Percentiles rank a stretch among this genome's conserved stretches.
These are phyloP conservation scores for Stagonosporopsis chrysanthemi DNA, from an alignment of 2,329 filamentous ascomycete species.

Conservation along the genomic window DNA sequence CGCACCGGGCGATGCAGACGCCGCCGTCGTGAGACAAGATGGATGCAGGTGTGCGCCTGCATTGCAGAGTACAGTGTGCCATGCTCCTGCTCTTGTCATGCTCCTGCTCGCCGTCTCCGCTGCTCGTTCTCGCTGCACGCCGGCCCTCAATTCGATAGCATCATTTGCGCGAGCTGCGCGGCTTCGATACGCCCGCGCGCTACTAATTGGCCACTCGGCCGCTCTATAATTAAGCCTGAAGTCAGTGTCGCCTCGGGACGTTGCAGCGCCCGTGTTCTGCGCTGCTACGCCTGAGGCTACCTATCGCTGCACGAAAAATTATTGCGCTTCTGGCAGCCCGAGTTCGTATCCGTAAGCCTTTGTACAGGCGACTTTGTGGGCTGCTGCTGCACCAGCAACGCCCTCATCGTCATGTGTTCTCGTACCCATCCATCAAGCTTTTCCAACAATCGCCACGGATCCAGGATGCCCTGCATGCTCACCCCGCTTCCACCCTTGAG, in stretches of 20 bases:
- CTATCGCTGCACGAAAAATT: not conserved
- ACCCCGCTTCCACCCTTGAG: slow-evolving; percentile 8
- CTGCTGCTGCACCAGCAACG: not conserved
- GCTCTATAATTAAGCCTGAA: slow-evolving; percentile 17
- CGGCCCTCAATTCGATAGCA: slow-evolving; percentile 7
- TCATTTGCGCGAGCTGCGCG: slow-evolving; percentile 10
- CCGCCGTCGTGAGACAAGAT: slow-evolving; percentile 15
- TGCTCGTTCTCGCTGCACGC: slow-evolving; percentile 12
- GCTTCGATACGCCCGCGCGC: slow-evolving; percentile 10
- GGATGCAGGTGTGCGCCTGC: slow-evolving; percentile 5
- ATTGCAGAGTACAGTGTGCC: no score
- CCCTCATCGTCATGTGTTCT: slow-evolving; percentile 3
- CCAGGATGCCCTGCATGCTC: slow-evolving; percentile 16
- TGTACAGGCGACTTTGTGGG: not conserved
- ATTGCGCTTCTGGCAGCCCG: not conserved
- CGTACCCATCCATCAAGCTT: slow-evolving; percentile 11
- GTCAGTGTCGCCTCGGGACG: slow-evolving; percentile 12
- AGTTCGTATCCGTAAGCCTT: not conserved
- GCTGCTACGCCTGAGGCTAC: slow-evolving; percentile 7
- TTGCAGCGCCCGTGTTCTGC: slow-evolving; percentile 14
- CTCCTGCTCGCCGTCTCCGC: not conserved
- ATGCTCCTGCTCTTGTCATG: not conserved
- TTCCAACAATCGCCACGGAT: not conserved
- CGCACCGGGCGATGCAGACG: no score
- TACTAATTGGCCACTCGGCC: slow-evolving; percentile 10